Evolutionary conservation across 805 yeast genomes (phyloP), one percentile per base, ranked within the genome.

Genomic region (Teunomyces stri): DNA sequence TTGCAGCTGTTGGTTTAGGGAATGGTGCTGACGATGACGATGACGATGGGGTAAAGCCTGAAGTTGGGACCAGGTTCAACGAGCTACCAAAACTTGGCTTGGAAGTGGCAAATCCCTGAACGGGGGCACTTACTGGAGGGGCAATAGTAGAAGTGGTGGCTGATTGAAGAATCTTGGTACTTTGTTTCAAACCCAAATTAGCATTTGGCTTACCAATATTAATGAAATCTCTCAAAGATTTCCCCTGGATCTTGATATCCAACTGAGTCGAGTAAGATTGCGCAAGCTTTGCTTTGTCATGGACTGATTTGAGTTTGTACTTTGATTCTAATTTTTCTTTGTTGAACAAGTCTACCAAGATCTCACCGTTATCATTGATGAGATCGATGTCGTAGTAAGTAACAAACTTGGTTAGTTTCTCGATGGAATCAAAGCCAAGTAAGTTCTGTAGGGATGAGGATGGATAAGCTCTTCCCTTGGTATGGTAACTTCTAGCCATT

Each of bases 401-500:
- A 41, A 88, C 83, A 56, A 89, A 87, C 28, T 66, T 70, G 2
- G 67, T 46, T 11, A 87, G 58, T 44, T 83, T 81, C 0, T 74
- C 76, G 0, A 65, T 56, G n/a, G 76, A 64, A 56, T 88, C 90
- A 61, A 87, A 92, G 0, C 89, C 86, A 16, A 94, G 71, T 52
- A 81, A 61, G 0, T 66, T 61, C 15, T 66, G 62, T 12, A 91
- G 62, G 7, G 76, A 61, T 1, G 59, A 56, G 0, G 80, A 73
- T 3, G 82, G 72, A 50, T 84, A 79, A 1, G 89, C 85, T 55
- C 81, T 85, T 2, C 89, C 84, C 48, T 81, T 84, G 2, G 83
- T 75, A 58, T 91, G 96, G 48, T 81, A 76, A 0, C 90, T 70
- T 48, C 79, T 71, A 3, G 86, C 69, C 69, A 94, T 71, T 0